phyloP scores from a whole-genome alignment of 306 rosid species.

The Trichosanthes truncata region DNA sequence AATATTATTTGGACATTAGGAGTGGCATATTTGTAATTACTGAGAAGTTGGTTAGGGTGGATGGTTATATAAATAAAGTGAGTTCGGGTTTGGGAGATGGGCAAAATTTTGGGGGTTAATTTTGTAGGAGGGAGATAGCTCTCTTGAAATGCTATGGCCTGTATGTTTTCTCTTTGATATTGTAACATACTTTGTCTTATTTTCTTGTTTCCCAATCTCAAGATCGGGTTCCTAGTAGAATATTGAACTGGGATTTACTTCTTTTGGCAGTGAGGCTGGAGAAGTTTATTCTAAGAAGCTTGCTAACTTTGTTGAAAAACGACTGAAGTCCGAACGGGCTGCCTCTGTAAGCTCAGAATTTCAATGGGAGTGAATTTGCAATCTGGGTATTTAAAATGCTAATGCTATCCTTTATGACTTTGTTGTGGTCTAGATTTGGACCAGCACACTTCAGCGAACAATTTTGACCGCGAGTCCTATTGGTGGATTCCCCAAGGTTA shows the following conservation, averaged over 20 bases:
- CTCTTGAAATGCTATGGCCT: neutral
- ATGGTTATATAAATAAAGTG: neutral
- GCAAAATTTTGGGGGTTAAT: neutral
- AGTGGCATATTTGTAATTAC: neutral
- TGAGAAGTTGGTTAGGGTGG: neutral
- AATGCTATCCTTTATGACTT: neutral
- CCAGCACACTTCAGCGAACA: constrained; percentile 92
- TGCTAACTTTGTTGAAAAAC: constrained; percentile 75
- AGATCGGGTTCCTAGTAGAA: neutral
- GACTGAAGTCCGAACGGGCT: constrained; percentile 92
- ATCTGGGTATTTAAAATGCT: neutral
- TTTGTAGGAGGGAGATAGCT: neutral
- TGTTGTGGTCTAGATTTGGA: constrained; percentile 68
- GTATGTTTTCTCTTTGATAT: neutral
- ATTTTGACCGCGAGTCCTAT: constrained; percentile 83
- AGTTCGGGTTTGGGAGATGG: neutral
- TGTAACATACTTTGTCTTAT: neutral
- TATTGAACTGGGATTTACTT: constrained; percentile 12
- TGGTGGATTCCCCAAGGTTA: constrained; percentile 90
- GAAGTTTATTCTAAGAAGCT: constrained; percentile 80
- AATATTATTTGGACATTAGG: neutral
- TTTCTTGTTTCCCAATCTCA: neutral
- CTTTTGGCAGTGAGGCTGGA: constrained; percentile 66
- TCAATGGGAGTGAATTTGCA: neutral
- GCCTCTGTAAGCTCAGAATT: constrained; percentile 74